Evolutionary conservation across 164 flowering plant species (phyloP).

Genomic region (Magnolia changhungtana): DNA sequence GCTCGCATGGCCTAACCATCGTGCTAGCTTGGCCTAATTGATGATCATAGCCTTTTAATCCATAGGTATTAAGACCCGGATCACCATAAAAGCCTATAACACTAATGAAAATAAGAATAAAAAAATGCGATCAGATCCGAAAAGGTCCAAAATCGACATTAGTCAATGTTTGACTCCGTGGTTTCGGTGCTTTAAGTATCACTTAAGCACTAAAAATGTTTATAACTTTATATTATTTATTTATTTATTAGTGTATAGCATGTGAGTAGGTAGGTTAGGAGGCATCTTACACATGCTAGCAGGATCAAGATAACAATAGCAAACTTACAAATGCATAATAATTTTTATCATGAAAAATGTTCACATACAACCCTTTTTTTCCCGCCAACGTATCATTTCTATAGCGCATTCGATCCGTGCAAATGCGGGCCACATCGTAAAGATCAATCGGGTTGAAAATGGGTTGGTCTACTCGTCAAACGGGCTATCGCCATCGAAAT

Average conservation of each 20-base stretch:
- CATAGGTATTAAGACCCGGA: not conserved
- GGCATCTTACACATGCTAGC: conserved; percentile 25
- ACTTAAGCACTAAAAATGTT: not conserved
- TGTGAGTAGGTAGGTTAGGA: conserved; percentile 19
- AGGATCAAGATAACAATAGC: conserved; percentile 3
- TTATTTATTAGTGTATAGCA: conserved; percentile 11
- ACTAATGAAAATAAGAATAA: not conserved
- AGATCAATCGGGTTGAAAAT: too few species aligned
- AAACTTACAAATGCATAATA: not conserved
- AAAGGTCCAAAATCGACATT: not conserved
- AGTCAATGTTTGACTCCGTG: conserved; percentile 8
- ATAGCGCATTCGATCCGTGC: not conserved
- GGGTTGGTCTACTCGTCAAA: too few species aligned
- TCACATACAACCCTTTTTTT: not conserved
- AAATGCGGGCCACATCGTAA: too few species aligned
- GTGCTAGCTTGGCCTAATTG: not conserved
- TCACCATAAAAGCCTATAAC: not conserved
- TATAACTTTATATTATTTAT: not conserved
- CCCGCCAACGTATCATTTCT: not conserved
- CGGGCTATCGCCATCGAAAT: too few species aligned
- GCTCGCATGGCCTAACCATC: not conserved
- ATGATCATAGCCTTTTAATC: not conserved
- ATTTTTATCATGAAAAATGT: not conserved
- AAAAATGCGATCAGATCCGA: not conserved
- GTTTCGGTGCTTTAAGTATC: not conserved